Conservation (phyloP, 164 flowering plant genomes). For the Buxus sempervirens region DNA sequence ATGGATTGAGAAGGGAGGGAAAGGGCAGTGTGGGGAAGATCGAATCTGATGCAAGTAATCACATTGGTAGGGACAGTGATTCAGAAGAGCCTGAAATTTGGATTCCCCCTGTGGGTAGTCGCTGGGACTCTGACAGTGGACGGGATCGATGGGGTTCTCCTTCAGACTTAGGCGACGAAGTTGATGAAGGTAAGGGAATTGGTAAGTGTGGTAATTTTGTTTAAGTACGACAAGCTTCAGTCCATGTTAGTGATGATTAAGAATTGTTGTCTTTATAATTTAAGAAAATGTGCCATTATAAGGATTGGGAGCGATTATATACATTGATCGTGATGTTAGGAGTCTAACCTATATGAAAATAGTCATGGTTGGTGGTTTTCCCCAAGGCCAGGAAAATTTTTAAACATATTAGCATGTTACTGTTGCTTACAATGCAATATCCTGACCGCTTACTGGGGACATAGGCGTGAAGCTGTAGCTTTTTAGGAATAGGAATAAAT, state of each 20-base stretch:
- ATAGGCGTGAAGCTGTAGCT: no score
- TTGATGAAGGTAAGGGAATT: conserved; percentile 32
- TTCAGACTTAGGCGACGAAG: conserved; percentile 45
- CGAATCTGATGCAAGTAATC: conserved; percentile 34
- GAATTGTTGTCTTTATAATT: no score
- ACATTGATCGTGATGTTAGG: no score
- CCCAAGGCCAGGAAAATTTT: no score
- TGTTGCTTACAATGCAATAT: no score
- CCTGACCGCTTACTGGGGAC: no score
- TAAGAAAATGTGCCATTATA: no score
- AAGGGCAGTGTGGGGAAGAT: conserved; percentile 30
- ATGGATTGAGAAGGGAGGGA: conserved; percentile 25
- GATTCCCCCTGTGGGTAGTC: conserved; percentile 78
- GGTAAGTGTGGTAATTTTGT: conserved; percentile 26
- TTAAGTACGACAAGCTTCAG: not conserved
- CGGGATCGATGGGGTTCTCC: conserved; percentile 80
- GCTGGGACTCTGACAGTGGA: conserved; percentile 90
- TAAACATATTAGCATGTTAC: no score
- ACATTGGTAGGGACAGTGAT: conserved; percentile 33
- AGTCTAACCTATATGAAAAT: no score
- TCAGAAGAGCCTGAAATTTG: conserved; percentile 69
- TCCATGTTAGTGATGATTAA: not conserved
- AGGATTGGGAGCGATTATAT: no score
- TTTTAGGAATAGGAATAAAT: no score
- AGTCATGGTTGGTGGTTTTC: no score